Conservation (phyloP, 2,329 filamentous ascomycete genomes). For the Lasiodiplodia gonubiensis region DNA sequence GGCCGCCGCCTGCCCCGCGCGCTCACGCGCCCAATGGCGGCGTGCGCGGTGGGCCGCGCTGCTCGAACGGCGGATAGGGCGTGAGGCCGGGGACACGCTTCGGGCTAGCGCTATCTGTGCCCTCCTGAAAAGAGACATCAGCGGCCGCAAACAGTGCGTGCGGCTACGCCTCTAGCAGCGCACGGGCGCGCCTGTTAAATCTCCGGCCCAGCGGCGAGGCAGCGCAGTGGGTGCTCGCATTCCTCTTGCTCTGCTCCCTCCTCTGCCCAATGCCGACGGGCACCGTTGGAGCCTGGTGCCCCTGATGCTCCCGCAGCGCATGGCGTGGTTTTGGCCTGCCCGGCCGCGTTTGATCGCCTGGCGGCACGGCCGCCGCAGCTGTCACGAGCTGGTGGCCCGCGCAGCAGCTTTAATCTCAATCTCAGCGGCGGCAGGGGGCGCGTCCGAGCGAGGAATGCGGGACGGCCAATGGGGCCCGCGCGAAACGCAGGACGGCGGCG, state of each 20-base stretch:
- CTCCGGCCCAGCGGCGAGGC: conserved; percentile 21
- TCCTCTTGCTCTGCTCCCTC: neutral
- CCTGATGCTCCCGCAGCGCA: conserved; percentile 24
- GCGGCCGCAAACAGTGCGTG: conserved; percentile 25
- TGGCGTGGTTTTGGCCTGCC: conserved; percentile 12
- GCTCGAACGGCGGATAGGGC: conserved; percentile 22
- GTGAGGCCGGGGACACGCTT: conserved; percentile 11
- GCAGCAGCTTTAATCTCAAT: conserved; percentile 28
- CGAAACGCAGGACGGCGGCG: conserved; percentile 25
- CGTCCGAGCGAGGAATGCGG: conserved; percentile 25
- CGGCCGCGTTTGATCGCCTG: conserved; percentile 27
- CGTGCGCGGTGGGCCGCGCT: conserved; percentile 18
- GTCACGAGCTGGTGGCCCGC: conserved; percentile 26
- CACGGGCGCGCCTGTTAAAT: conserved; percentile 23
- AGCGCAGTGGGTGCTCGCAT: neutral
- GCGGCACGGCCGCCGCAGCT: conserved; percentile 14
- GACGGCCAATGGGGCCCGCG: conserved; percentile 20
- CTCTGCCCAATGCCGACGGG: conserved; percentile 15
- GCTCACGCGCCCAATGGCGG: conserved; percentile 17
- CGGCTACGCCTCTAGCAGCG: conserved; percentile 20
- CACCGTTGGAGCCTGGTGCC: conserved; percentile 24
- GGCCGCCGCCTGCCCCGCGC: neutral
- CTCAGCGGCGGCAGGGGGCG: conserved; percentile 27
- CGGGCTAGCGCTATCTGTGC: conserved; percentile 21
- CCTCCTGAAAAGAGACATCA: conserved; percentile 21